Base-by-base conservation (phyloP, 2,329 filamentous ascomycete genomes). In the Stachybotrys elegans region DNA sequence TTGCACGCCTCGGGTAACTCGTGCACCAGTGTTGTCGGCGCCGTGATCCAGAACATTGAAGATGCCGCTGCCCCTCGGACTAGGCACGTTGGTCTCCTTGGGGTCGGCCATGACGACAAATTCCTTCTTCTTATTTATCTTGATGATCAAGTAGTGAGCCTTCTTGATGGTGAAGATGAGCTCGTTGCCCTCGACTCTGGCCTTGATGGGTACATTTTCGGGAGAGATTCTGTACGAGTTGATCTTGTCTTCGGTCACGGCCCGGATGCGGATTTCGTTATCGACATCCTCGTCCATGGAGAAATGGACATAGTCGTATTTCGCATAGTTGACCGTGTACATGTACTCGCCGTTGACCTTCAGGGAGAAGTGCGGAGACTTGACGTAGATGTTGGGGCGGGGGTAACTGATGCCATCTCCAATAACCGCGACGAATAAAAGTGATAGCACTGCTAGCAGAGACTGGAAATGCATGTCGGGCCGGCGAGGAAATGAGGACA, bases 271-370 rank as follows among this genome's bases (percentile, higher is more conserved):
- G 21, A 43, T 34, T 16, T 35, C 29, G 5, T 29, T 43, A 12
- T 19, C 12, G 17, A 21, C 25, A 21, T 31, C 21, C 20, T 36
- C 29, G 13, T 43, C 29, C 41, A 43, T 43, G 31, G 41, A 43
- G n/a, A 43, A 31, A 22, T 43, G 41, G 29, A 34, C 41, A 21
- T 43, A 43, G 31, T 43, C 41, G 21, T 43, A 43, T 11, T n/a
- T 11, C 21, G 41, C 41, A 36, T 43, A 43, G 41, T 22, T 35
- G 29, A 43, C 41, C 16, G 41, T 43, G 29, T 43, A 22, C 27
- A 36, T 36, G 16, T 43, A 13, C 9, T n/a, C 32, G n/a, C 41
- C 41, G 21, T 43, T 34, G 19, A 43, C 41, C 13, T 32, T 16
- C 6, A 43, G 41, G 2, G n/a, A 4, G n/a, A 43, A 43, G 19